Evolutionary conservation across 768 basidiomycete genomes (phyloP), one percentile per base, ranked within the genome.

Genomic region (Cystobasidium ongulense): DNA sequence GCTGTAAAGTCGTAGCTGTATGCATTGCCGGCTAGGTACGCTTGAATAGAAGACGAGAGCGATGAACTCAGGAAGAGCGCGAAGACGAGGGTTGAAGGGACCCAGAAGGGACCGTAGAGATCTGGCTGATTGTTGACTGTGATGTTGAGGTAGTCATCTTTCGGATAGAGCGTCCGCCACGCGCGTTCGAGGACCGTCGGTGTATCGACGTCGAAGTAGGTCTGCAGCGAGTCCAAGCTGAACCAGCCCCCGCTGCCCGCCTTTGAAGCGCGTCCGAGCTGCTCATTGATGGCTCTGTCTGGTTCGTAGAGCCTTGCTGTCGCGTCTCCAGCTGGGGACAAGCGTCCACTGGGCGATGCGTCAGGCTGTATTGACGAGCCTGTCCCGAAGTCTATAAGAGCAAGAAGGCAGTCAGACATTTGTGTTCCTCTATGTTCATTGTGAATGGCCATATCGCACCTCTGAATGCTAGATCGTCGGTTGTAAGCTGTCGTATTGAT

Each of bases 31-130:
- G 90, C 89, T 46, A 97, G 86, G 82, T 92, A 97, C n/a, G 87
- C 85, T 1, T 89, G 84, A 76, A 98, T 89, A 59, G 91, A 91
- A 18, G 91, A 88, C 8, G 89, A 91, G 43, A 98, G 88, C 38
- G 91, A 92, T 0, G 95, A 96, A 29, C 90, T 94, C 73, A 96
- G 87, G 84, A 94, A 97, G 74, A 97, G 87, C 0, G 89, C 85
- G 80, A 98, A 91, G 53, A 96, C 89, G 75, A 99, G 87, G 0
- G 95, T 98, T 0, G 93, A 95, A 41, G 96, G 86, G 0, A 94
- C 92, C 95, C 95, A 99, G 84, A 99, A 97, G 0, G 95, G 93
- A 57, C 72, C 76, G 72, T 76, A 76, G 41, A 77, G 72, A 70
- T 77, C 75, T 0, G 74, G 70, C 15, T 53, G 36, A 31, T 75